A percentile compares a stretch with the other conserved stretches of the same genome.
Conservation (phyloP, 495 filamentous ascomycete species). For the Oidiodendron maius region DNA sequence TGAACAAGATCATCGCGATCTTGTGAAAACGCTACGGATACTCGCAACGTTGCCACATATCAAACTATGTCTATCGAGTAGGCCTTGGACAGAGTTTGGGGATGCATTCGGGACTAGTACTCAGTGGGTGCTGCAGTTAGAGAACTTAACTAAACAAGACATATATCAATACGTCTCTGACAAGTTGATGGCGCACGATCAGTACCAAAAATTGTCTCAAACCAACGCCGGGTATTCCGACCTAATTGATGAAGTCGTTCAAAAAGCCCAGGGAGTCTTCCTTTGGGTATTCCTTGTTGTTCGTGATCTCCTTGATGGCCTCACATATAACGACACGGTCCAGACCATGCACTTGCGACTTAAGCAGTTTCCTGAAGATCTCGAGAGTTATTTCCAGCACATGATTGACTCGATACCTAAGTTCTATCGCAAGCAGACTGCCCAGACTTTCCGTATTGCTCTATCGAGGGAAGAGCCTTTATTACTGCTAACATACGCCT, state of each 20-base stretch:
- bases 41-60: slow-evolving; percentile 19
- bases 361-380: background rate
- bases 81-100: slow-evolving; percentile 10
- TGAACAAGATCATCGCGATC: slow-evolving; percentile 20
- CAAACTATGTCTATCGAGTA: slow-evolving; percentile 30
- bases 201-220: background rate
- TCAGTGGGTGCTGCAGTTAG: background rate
- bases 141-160: background rate
- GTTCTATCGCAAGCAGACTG: background rate
- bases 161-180: background rate
- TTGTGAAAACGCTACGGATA: slow-evolving; percentile 18
- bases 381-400: background rate
- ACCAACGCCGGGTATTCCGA: background rate
- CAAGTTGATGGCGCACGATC: background rate
- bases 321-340: background rate
- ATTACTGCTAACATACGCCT: background rate
- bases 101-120: background rate
- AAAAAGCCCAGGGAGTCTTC: background rate
- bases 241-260: background rate
- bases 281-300: slow-evolving; percentile 3
- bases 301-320: background rate
- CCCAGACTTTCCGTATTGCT: background rate
- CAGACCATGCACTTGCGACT: background rate
- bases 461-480: background rate
- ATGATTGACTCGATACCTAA: background rate